A percentile compares a stretch with the other conserved stretches of the same genome.
phyloP scores from a whole-genome alignment of 2,329 filamentous ascomycete genomes.

The Macrophomina tecta region DNA sequence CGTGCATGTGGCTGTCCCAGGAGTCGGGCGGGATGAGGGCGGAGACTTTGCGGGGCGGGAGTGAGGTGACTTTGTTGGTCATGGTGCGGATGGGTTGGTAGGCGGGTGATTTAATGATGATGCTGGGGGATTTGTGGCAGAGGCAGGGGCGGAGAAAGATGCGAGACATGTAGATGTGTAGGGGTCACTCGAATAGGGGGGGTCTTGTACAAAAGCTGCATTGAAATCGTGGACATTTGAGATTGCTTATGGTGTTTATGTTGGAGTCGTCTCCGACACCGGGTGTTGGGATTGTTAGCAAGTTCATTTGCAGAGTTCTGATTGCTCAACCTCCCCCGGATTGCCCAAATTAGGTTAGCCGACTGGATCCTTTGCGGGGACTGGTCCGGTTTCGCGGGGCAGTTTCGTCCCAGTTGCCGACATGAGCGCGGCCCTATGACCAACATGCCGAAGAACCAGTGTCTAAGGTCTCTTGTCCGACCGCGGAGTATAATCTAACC shows the following conservation, averaged over 20 bases:
- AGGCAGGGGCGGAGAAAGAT: neutral
- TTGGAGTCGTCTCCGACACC: conserved; percentile 1
- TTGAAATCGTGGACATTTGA: neutral
- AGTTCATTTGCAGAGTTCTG: neutral
- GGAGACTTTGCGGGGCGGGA: neutral
- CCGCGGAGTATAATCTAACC: neutral
- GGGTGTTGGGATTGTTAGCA: conserved; percentile 15
- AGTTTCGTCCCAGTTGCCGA: neutral
- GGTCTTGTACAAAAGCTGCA: neutral
- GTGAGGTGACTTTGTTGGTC: neutral
- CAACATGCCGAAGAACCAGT: neutral
- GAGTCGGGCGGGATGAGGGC: conserved; percentile 50
- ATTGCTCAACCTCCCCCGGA: conserved; percentile 2
- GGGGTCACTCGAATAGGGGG: neutral
- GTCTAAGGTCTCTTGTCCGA: neutral
- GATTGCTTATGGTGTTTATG: neutral
- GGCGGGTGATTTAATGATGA: neutral
- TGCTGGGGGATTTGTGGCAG: neutral
- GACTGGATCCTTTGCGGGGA: neutral
- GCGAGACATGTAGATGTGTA: neutral
- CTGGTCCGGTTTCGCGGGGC: conserved; percentile 8
- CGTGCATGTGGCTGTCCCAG: conserved; percentile 71
- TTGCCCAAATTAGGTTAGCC: conserved; percentile 8
- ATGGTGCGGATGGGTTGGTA: neutral
- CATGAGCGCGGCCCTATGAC: neutral